Evolutionary conservation across 2,329 filamentous ascomycete species (phyloP), one percentile per base, ranked within the genome.

Genomic region (Phialemoniopsis sp.): DNA sequence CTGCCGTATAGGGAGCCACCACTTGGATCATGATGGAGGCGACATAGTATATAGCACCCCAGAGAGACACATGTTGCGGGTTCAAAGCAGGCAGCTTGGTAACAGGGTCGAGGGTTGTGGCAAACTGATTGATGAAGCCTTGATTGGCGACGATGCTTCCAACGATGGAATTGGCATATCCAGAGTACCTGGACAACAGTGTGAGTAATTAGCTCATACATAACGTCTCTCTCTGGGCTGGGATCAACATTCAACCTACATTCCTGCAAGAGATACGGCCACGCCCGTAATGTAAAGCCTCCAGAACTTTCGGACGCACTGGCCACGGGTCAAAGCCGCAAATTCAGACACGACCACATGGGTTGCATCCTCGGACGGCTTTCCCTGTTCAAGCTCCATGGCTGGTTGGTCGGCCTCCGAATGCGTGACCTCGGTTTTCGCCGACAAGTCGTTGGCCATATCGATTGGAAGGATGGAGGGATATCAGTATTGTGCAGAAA

Each of bases 101-200:
- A 31, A 9, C 26, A 15, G 37, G 37, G 16, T 38, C 36, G 5
- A 10, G 21, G 8, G 13, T 26, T 9, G 37, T 38, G 5, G 6
- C 37, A 21, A 32, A 47, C 32, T n/a, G 44, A 12, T 32, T 16
- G 29, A 38, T 33, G 13, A 33, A 38, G 15, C 37, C 30, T 13
- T 21, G 29, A 18, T 38, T 38, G 4, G 26, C 37, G 29, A 38
- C 30, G n/a, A 38, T 38, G n/a, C 37, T 38, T 5, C 37, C 37
- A 10, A 38, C n/a, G 15, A 38, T 30, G 7, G 37, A 32, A 10
- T 38, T 38, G 14, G 37, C 29, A 33, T 33, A 38, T 9, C 36
- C 36, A 15, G 36, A 29, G 29, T 38, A 38, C 36, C 28, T 38
- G 29, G n/a, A n/a, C 14, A 33, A n/a, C n/a, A n/a, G n/a, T n/a